phyloP scores from a whole-genome alignment of 257 asterid genomes.

The Gardenia jasminoides region DNA sequence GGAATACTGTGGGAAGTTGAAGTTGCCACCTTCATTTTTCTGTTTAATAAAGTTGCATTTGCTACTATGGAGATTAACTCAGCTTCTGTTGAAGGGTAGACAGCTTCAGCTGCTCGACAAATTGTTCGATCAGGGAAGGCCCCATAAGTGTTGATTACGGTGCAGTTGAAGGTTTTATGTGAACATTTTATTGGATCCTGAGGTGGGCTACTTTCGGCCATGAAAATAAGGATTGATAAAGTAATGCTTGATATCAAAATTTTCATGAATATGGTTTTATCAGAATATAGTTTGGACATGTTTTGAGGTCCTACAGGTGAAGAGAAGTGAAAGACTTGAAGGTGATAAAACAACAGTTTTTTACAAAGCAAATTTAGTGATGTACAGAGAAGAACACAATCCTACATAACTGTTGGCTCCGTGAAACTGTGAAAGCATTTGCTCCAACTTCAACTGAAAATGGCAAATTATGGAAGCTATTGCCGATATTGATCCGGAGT shows the following conservation, averaged over 20 bases:
- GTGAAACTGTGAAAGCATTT: too few species aligned
- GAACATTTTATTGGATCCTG: conserved; percentile 20
- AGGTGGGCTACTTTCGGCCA: conserved; percentile 17
- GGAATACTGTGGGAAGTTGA: conserved; percentile 70
- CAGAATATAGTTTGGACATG: neutral
- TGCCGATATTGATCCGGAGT: too few species aligned
- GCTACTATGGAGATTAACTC: conserved; percentile 51
- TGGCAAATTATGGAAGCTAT: too few species aligned
- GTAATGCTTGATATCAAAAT: neutral
- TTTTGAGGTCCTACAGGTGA: neutral
- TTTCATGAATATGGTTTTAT: neutral
- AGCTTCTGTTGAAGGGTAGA: conserved; percentile 46
- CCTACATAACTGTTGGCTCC: too few species aligned
- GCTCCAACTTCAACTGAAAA: too few species aligned
- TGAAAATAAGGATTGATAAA: neutral
- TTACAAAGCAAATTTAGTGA: too few species aligned
- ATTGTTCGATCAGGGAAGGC: neutral
- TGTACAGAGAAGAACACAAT: too few species aligned
- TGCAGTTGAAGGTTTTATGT: conserved; percentile 6
- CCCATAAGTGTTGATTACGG: conserved; percentile 17
- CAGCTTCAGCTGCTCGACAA: conserved; percentile 51
- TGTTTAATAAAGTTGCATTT: conserved; percentile 27
- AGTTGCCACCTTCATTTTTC: conserved; percentile 50
- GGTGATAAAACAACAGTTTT: neutral
- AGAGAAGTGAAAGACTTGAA: neutral